Evolutionary conservation across 2,329 filamentous ascomycete species (phyloP).

Genomic region (Grosmannia serpens): DNA sequence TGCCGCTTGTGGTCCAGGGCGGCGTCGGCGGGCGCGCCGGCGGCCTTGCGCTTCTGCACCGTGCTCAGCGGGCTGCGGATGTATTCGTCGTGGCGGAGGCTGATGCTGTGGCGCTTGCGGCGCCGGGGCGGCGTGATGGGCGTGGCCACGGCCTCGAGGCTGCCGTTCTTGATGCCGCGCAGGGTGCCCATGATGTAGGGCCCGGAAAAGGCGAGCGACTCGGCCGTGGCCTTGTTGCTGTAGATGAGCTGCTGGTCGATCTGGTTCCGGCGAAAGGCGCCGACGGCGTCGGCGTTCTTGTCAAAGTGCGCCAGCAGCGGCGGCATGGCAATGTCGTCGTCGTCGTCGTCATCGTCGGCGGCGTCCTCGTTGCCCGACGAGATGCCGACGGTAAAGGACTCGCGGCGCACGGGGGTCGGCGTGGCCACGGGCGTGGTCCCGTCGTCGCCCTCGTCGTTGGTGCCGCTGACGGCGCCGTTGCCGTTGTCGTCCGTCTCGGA

Average conservation of each 20-base stretch:
- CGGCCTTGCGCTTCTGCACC: conserved; percentile 45
- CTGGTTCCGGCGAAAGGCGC: conserved; percentile 63
- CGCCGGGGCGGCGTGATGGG: conserved; percentile 58
- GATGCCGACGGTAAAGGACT: conserved; percentile 19
- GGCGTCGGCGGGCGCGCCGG: conserved; percentile 21
- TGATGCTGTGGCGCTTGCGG: conserved; percentile 29
- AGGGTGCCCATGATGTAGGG: conserved; percentile 49
- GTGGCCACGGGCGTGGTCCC: conserved; percentile 36
- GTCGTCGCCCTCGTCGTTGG: conserved; percentile 34
- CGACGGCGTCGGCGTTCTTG: conserved; percentile 55
- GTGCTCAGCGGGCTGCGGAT: conserved; percentile 38
- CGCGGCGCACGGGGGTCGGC: conserved; percentile 2
- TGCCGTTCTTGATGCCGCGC: conserved; percentile 52
- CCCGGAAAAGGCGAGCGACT: conserved; percentile 51
- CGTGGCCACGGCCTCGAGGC: conserved; percentile 52
- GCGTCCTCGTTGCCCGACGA: conserved; percentile 33
- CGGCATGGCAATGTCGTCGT: conserved; percentile 31
- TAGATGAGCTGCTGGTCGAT: conserved; percentile 49
- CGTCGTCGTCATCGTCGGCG: conserved; percentile 20
- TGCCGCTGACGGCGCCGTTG: background rate
- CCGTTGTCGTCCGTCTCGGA: conserved; percentile 3
- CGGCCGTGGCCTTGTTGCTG: conserved; percentile 48
- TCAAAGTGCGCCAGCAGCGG: conserved; percentile 56
- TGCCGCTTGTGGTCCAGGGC: conserved; percentile 40
- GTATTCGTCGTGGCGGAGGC: conserved; percentile 21